Percentiles rank a stretch among this genome's conserved stretches.
Evolutionary conservation across 352 stramenopile genomes (phyloP).

Genomic region (Pythium aristosporum): DNA sequence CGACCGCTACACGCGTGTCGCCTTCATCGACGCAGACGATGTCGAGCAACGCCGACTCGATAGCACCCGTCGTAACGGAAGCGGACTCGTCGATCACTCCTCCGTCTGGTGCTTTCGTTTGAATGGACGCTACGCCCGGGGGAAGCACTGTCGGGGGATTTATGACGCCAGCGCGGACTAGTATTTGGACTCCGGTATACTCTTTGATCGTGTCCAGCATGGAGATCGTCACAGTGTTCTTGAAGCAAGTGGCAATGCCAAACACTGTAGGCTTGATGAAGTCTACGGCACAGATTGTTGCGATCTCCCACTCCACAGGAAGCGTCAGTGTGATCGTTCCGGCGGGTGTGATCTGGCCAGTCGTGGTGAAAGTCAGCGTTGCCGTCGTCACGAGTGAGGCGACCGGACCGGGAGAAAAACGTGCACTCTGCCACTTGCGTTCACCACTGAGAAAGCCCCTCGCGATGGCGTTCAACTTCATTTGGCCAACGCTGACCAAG

Average conservation of each 20-base stretch:
- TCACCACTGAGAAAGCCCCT: constrained; percentile 37
- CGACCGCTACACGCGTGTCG: constrained; percentile 50
- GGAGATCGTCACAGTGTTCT: constrained; percentile 39
- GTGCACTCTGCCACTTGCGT: constrained; percentile 44
- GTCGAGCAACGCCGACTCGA: constrained; percentile 38
- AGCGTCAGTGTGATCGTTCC: constrained; percentile 42
- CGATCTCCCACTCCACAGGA: constrained; percentile 41
- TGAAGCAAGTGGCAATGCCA: constrained; percentile 26
- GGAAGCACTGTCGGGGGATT: constrained; percentile 48
- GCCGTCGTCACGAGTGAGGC: constrained; percentile 46
- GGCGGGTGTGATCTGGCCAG: constrained; percentile 34
- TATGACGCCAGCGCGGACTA: constrained; percentile 33
- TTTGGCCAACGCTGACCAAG: constrained; percentile 39
- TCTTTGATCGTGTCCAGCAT: constrained; percentile 41
- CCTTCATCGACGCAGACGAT: constrained; percentile 34
- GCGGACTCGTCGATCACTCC: constrained; percentile 45
- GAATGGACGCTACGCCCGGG: constrained; percentile 21
- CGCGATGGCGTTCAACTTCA: constrained; percentile 37
- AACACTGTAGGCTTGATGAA: constrained; percentile 40
- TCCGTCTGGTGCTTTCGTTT: constrained; percentile 40
- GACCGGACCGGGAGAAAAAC: constrained; percentile 49
- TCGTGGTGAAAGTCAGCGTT: constrained; percentile 39
- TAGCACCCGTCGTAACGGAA: constrained; percentile 33
- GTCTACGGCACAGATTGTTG: constrained; percentile 27
- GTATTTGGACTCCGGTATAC: constrained; percentile 35